phyloP scores from a whole-genome alignment of 768 basidiomycete species.

The Pleurotus tuoliensis region DNA sequence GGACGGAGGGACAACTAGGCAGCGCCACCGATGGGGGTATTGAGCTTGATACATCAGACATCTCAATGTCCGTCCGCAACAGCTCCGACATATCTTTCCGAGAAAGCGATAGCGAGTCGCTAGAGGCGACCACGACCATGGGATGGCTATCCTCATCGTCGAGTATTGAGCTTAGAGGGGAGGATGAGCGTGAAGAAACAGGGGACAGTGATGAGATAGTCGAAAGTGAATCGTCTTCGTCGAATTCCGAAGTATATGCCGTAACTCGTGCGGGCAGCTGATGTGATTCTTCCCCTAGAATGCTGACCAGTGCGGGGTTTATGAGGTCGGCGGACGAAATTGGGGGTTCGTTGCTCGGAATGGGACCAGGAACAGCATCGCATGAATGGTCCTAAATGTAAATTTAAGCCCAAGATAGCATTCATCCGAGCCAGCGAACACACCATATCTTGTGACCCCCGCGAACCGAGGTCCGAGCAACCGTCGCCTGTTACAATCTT shows the following conservation, averaged over 20 bases:
- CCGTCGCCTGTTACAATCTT: background rate
- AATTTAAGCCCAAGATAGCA: background rate
- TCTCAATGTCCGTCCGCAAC: background rate
- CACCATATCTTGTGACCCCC: slow-evolving; percentile 4
- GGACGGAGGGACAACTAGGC: background rate
- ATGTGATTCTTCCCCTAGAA: background rate
- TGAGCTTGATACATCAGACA: background rate
- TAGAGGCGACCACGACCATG: background rate
- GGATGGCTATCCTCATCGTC: background rate
- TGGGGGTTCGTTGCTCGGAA: too few species aligned
- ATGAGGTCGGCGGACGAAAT: background rate
- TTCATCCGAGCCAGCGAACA: background rate
- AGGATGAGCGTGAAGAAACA: background rate
- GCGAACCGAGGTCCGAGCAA: background rate
- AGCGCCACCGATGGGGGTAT: background rate
- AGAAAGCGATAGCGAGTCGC: background rate
- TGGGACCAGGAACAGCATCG: too few species aligned
- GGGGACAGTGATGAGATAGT: slow-evolving; percentile 3
- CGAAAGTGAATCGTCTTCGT: slow-evolving; percentile 1
- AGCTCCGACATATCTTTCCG: background rate
- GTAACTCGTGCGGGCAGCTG: background rate
- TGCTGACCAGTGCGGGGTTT: background rate
- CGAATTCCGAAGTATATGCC: background rate
- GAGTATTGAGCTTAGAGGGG: background rate
- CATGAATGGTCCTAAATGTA: background rate